A percentile compares a stretch with the other conserved stretches of the same genome.
Conservation (phyloP, 139 green algal species). For the Raphidocelis subcapitata region DNA sequence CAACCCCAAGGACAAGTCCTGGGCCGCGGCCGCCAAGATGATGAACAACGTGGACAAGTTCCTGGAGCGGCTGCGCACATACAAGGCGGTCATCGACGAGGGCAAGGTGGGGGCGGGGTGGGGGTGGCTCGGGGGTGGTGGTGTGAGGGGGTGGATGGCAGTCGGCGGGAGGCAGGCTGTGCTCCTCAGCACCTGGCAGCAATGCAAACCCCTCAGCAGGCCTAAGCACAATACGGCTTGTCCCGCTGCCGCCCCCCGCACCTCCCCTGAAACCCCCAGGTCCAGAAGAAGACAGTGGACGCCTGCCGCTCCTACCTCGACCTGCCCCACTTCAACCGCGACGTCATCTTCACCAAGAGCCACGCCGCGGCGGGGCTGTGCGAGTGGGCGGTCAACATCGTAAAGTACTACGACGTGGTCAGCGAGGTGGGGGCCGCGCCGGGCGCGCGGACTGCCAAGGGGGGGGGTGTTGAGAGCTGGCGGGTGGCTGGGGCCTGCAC, state of each 20-base stretch:
- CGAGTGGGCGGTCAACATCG: conserved; percentile 90
- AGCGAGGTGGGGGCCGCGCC: too few relatives aligned
- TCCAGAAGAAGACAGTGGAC: conserved; percentile 75
- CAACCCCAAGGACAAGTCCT: conserved; percentile 89
- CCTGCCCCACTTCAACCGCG: conserved; percentile 83
- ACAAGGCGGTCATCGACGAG: conserved; percentile 87
- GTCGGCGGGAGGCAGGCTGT: too few relatives aligned
- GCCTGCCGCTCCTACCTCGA: conserved; percentile 76
- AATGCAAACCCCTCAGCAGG: too few relatives aligned
- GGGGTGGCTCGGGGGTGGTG: too few relatives aligned
- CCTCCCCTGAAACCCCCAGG: too few relatives aligned
- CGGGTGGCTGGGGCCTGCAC: too few relatives aligned
- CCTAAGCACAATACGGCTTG: too few relatives aligned
- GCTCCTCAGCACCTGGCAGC: too few relatives aligned
- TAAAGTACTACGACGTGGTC: conserved; percentile 89
- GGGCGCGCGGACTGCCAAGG: neutral
- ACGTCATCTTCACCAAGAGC: conserved; percentile 86
- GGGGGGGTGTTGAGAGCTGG: conserved; percentile 9
- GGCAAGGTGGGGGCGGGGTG: conserved; percentile 45
- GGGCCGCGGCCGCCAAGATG: conserved; percentile 78
- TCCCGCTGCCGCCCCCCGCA: too few relatives aligned
- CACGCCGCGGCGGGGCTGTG: conserved; percentile 84
- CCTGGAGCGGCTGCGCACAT: conserved; percentile 81
- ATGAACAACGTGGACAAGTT: conserved; percentile 93
- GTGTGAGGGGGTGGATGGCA: too few relatives aligned